Base-by-base conservation (phyloP, 495 filamentous ascomycete genomes). In the Podospora australis region DNA sequence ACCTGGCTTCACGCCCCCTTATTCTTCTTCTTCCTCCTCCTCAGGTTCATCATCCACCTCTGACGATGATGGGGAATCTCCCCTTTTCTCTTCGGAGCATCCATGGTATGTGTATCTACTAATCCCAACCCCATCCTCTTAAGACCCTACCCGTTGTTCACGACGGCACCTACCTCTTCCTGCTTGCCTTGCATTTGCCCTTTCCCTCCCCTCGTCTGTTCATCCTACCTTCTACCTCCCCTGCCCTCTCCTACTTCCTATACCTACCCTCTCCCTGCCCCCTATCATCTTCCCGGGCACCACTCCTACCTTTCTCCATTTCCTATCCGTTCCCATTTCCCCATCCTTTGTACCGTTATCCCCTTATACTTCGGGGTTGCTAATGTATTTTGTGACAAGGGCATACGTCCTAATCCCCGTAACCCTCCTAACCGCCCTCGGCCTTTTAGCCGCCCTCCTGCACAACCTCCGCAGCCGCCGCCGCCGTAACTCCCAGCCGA, bases 371-470 rank as follows among this genome's bases (percentile, higher is more conserved):
- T 35, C 30, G 6, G 13, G 6, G 10, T 8, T 21, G 13, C 38
- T 40, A 43, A 43, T 13, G 25, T 22, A 23, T 38, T 13, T n/a
- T 8, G 17, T 13, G 13, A 13, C 22, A 21, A 43, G 40, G 57
- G 41, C 47, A 16, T 60, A 51, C 51, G 50, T 58, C 30, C 46
- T 61, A 10, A 55, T 62, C 34, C 58, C 58, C 13, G 39, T 64
- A 36, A 39, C 49, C 39, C 38, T 53, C 44, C 39, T 61, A 14
- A 36, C 53, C 6, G 22, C 44, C 44, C 22, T 59, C 19, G 51
- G 45, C 35, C 39, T 17, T 8, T n/a, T 55, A 7, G 53, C 55
- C 17, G 13, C 54, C 29, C 46, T 46, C 39, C 42, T 57, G 7
- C 50, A 55, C 48, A 39, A 41, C 22, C 44, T 46, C 30, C 50